These are phyloP conservation scores for Lodderomyces metapsilosis DNA, from an alignment of 1,139 yeast genomes.

Conservation along the genomic window DNA sequence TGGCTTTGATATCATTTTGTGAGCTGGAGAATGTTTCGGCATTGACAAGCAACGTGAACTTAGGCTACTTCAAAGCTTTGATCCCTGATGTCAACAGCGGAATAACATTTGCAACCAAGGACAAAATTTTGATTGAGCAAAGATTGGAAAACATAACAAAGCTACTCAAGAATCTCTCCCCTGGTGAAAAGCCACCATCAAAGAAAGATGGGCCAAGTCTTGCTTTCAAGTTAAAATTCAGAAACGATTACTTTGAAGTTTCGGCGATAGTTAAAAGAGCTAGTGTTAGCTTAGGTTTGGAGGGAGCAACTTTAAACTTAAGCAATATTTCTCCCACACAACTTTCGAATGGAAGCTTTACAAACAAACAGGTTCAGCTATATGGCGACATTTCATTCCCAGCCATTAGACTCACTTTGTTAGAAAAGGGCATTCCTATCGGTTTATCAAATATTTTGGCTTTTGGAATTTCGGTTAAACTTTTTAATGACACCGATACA, in stretches of 20 bases:
- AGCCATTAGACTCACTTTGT: conserved; percentile 36
- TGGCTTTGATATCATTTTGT: conserved; percentile 14
- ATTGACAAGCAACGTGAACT: conserved; percentile 20
- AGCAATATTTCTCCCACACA: conserved; percentile 20
- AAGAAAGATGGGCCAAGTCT: conserved; percentile 7
- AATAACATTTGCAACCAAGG: conserved; percentile 17
- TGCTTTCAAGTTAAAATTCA: conserved; percentile 26
- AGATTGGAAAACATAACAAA: neutral
- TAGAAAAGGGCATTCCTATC: conserved; percentile 36
- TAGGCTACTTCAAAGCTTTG: conserved; percentile 35
- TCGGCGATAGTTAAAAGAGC: conserved; percentile 32
- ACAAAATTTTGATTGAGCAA: conserved; percentile 13
- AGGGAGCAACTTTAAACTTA: conserved; percentile 21
- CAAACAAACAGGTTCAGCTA: conserved; percentile 20
- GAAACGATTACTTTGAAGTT: conserved; percentile 38
- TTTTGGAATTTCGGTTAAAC: conserved; percentile 34
- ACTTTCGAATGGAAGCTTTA: neutral
- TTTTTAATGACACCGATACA: conserved; percentile 31
- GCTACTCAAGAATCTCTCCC: neutral
- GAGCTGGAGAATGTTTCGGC: conserved; percentile 18
- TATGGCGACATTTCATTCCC: conserved; percentile 44
- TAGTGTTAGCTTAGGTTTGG: conserved; percentile 35
- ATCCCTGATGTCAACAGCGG: conserved; percentile 29
- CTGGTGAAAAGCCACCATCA: neutral
- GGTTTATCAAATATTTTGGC: conserved; percentile 50